A percentile compares a stretch with the other conserved stretches of the same genome.
phyloP scores from a whole-genome alignment of 805 yeast genomes.

The Ogataea paraovalis region DNA sequence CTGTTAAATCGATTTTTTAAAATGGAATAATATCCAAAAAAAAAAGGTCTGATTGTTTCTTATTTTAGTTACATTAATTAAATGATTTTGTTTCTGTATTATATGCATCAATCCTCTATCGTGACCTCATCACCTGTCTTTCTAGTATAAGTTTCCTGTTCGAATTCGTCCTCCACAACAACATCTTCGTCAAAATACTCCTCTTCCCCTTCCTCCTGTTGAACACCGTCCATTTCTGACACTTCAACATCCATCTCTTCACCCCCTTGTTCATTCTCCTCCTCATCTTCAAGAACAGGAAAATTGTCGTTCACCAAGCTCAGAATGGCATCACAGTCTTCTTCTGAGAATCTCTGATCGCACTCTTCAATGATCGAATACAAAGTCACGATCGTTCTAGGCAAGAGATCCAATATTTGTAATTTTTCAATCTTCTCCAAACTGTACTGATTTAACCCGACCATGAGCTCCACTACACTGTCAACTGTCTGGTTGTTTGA shows the following conservation, averaged over 20 bases:
- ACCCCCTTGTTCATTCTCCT: conserved; percentile 18
- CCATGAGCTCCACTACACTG: conserved; percentile 35
- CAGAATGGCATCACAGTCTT: conserved; percentile 55
- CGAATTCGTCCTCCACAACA: conserved; percentile 24
- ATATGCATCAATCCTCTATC: conserved; percentile 19
- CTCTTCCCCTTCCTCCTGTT: conserved; percentile 17
- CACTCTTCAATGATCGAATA: conserved; percentile 88
- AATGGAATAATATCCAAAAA: background rate
- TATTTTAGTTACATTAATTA: background rate
- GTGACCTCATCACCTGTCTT: conserved; percentile 13
- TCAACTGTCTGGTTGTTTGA: conserved; percentile 30
- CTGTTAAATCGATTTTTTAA: background rate
- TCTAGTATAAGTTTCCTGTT: conserved; percentile 21
- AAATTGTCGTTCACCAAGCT: conserved; percentile 50
- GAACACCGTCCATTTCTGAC: too few species aligned
- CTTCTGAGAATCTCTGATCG: conserved; percentile 77
- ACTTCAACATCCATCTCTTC: conserved; percentile 8
- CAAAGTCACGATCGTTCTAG: conserved; percentile 73
- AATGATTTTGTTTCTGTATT: background rate
- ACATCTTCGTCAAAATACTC: conserved; percentile 21
- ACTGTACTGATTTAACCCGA: conserved; percentile 43
- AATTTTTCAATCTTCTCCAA: conserved; percentile 80
- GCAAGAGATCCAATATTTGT: conserved; percentile 78
- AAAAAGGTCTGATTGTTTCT: too few species aligned
- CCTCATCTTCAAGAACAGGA: conserved; percentile 38